Evolutionary conservation across 2,329 filamentous ascomycete genomes (phyloP), one percentile per base, ranked within the genome.

Genomic region (Diplocarpon rosae): DNA sequence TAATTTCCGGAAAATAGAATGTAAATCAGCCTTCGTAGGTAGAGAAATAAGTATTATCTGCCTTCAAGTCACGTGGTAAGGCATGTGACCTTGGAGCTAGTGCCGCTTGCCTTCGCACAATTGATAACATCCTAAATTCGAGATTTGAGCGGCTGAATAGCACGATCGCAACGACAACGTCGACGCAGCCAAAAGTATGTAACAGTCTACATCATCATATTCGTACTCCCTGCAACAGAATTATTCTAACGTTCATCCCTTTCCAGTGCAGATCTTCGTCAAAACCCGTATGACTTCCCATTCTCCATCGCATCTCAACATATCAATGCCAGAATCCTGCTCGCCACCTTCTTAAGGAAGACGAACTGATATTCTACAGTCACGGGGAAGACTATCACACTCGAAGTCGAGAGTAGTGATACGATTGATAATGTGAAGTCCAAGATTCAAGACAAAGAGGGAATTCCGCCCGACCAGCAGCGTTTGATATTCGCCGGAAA

Each of bases 361-460:
- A 14, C 3, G 13, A 35, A 14, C 9, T 35, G 33, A 35, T 35
- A 15, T 24, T 24, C 20, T 16, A 11, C 13, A 35, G 33, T 35
- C 11, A 95, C 90, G 79, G 90, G 92, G 75, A 96, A 96, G 86
- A 96, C 90, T 72, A 95, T 96, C 79, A 96, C 92, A 73, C 84
- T 95, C 65, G 90, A 96, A 83, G 89, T 95, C 69, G 90, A 95
- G 83, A 95, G 88, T 66, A 87, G 81, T 67, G 90, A 96, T 74
- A 95, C 90, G 65, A 96, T 96, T 76, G 90, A 96, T 82, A 96
- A 95, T 81, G 90, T 96, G 73, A 96, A 96, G 83, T 83, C 82
- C 76, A 95, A 95, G 85, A 95, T 96, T 71, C 90, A 95, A 77
- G 89, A 95, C 75, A 95, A 95, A 85, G 90, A 95, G 76, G 90